A percentile compares a stretch with the other conserved stretches of the same genome.
phyloP scores from a whole-genome alignment of 192 early-diverging fungal species.

The Lobosporangium transversale region DNA sequence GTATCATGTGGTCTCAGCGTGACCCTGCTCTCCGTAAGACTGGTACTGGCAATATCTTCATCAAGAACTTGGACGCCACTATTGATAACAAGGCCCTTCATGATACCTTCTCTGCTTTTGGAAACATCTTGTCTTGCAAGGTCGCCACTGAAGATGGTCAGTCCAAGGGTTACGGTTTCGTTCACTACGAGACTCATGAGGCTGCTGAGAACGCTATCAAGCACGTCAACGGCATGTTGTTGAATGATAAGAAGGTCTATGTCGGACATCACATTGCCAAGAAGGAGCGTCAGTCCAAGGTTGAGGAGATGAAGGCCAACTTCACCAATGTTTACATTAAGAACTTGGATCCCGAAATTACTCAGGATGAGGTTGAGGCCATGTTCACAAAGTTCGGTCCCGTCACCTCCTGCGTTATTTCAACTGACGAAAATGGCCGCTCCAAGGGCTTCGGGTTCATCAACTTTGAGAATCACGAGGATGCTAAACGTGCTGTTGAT shows the following conservation, averaged over 20 bases:
- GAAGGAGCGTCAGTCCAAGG: slow-evolving; percentile 91
- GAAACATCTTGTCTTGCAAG: slow-evolving; percentile 97
- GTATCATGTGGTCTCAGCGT: slow-evolving; percentile 99
- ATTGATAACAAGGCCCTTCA: slow-evolving; percentile 99
- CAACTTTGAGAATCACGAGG: slow-evolving; percentile 94
- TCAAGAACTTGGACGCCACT: slow-evolving; percentile 97
- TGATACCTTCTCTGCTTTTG: slow-evolving; percentile 98
- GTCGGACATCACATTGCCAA: slow-evolving; percentile 94
- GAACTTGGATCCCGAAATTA: slow-evolving; percentile 86
- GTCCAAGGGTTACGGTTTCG: slow-evolving; percentile 97
- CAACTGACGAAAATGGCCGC: slow-evolving; percentile 80
- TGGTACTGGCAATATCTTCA: slow-evolving; percentile 98
- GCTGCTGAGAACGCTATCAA: slow-evolving; percentile 95
- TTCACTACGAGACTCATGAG: slow-evolving; percentile 97
- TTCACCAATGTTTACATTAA: slow-evolving; percentile 99
- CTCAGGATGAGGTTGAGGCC: slow-evolving; percentile 78
- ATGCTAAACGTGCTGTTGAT: slow-evolving; percentile 87
- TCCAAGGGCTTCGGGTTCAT: slow-evolving; percentile 98
- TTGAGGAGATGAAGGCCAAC: slow-evolving; percentile 87
- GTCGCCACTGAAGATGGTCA: slow-evolving; percentile 87
- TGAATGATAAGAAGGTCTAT: slow-evolving; percentile 98
- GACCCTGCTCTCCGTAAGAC: slow-evolving; percentile 91
- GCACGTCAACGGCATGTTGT: slow-evolving; percentile 98
- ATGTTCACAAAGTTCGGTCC: slow-evolving; percentile 85
- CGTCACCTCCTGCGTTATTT: slow-evolving; percentile 85